phyloP scores from a whole-genome alignment of 495 filamentous ascomycete species.

The Penicillium maclennaniae region DNA sequence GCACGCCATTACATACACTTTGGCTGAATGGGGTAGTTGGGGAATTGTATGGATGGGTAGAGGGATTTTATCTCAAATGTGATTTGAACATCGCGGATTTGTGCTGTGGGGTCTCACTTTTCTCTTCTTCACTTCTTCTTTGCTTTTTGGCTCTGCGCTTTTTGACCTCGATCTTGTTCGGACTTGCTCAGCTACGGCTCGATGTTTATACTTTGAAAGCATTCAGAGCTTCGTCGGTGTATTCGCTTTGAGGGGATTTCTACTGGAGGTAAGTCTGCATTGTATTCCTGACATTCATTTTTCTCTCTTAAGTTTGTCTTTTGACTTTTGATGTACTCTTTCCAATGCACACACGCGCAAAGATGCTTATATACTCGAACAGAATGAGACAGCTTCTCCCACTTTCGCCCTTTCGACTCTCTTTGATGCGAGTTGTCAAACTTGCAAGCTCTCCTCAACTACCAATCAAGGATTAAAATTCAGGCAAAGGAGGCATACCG shows the following conservation, averaged over 20 bases:
- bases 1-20: background rate
- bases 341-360: background rate
- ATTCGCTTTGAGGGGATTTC: background rate
- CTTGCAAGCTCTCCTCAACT: background rate
- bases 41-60: background rate
- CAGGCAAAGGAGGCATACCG: slow-evolving; percentile 32
- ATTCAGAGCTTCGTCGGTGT: background rate
- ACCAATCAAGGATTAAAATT: slow-evolving; percentile 20
- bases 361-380: background rate
- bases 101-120: background rate
- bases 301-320: background rate
- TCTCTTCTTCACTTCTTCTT: background rate
- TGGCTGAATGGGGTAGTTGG: background rate
- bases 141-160: background rate
- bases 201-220: background rate
- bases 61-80: background rate
- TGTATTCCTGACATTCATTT: background rate
- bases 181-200: background rate
- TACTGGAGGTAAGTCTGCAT: background rate
- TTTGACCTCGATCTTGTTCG: background rate
- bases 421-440: background rate
- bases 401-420: background rate
- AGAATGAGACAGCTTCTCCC: background rate
- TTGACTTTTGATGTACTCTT: background rate
- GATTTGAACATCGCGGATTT: background rate